A percentile compares a stretch with the other conserved stretches of the same genome.
phyloP scores from a whole-genome alignment of 176 grass and related monocot species.

The Panicum miliaceum region DNA sequence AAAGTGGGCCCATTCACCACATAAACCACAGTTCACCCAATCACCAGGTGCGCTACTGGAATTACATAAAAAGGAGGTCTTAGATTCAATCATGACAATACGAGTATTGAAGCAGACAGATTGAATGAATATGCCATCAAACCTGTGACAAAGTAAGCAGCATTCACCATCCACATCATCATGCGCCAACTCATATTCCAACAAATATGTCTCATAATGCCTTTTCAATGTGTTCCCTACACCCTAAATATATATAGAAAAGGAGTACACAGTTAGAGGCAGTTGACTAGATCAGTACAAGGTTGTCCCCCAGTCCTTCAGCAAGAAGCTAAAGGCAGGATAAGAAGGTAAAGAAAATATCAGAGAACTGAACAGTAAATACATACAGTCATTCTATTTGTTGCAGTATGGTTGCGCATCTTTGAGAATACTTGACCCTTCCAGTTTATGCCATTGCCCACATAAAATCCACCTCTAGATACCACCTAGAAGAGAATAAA shows the following conservation, averaged over 20 bases:
- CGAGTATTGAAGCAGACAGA: slow-evolving; percentile 7
- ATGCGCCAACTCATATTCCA: slow-evolving; percentile 96
- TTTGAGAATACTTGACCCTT: slow-evolving; percentile 98
- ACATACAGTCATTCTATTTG: slow-evolving; percentile 91
- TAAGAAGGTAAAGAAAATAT: neutral
- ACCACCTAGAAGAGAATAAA: slow-evolving; percentile 67
- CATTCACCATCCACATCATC: slow-evolving; percentile 99
- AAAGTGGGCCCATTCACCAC: slow-evolving; percentile 99
- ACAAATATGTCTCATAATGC: slow-evolving; percentile 93
- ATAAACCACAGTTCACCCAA: slow-evolving; percentile 97
- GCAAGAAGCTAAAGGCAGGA: slow-evolving; percentile 2
- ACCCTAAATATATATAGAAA: slow-evolving; percentile 57
- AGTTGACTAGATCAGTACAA: slow-evolving; percentile 9
- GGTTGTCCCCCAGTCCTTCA: neutral
- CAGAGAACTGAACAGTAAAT: slow-evolving; percentile 13
- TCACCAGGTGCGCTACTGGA: slow-evolving; percentile 98
- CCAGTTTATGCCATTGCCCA: slow-evolving; percentile 97
- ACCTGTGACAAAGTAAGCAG: slow-evolving; percentile 98
- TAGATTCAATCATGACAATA: slow-evolving; percentile 28
- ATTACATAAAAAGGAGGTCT: slow-evolving; percentile 41
- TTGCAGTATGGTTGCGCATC: slow-evolving; percentile 87
- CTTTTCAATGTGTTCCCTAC: slow-evolving; percentile 96
- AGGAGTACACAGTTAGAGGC: slow-evolving; percentile 29
- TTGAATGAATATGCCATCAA: slow-evolving; percentile 26
- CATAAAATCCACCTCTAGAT: slow-evolving; percentile 96